Base-by-base conservation (phyloP, 805 yeast genomes). In the Candida easanensis region DNA sequence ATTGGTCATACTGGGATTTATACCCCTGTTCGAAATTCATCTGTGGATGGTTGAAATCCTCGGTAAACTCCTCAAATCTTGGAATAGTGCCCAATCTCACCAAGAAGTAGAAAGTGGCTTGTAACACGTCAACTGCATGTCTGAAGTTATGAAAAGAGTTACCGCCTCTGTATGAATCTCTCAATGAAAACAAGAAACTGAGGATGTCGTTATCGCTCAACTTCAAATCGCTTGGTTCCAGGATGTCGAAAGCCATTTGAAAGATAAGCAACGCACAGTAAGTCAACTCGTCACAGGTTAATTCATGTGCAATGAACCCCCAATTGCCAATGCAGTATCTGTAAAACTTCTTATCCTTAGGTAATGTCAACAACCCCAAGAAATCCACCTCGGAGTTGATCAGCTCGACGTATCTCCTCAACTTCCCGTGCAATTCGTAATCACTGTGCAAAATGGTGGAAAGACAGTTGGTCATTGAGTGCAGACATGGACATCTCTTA, bases 51-150 rank as follows among this genome's bases (percentile, higher is more conserved):
- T 13, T 4, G 27, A 33, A 19, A 34, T 50, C 42, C 16, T 42
- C 42, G 4, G 60, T 49, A 38, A 44, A 58, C 33, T 55, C 48
- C 3, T 36, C 33, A 35, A 57, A 57, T 9, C 38, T 45, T 20
- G 54, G 61, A 20, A 60, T 43, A 6, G 62, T 50, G 15, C 54
- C 49, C n/a, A 58, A 40, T 16, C 61, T 51, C 5, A 62, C 40
- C 2, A 83, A 67, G 45, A 82, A 79, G 60, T 74, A 82, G 67
- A 84, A 82, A 25, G 91, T 80, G 2, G 95, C 96, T 65, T 93
- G 99, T 58, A 90, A 67, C 8, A 93, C 99, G 65, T 93, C 99
- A 15, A 88, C 85, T 0, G 96, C 97, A 65, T 93, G 99, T 53
- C 95, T 77, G 60, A 90, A 93, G 65, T 91, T 90, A 68, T 93